Conservation (phyloP, 768 basidiomycete genomes). For the Hygrocybe coccinea region DNA sequence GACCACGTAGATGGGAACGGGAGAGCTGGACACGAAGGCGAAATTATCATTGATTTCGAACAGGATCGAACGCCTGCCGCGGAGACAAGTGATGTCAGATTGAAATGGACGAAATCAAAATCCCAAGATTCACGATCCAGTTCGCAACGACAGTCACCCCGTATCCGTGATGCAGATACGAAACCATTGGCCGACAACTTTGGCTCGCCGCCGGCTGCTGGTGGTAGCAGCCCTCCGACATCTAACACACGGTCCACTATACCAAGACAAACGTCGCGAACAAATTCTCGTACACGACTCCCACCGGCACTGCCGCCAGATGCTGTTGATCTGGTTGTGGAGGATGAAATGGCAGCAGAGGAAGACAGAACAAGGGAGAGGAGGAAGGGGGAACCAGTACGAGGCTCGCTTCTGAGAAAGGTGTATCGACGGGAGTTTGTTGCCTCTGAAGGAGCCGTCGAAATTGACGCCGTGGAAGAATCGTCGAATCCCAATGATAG, state of each 20-base stretch:
- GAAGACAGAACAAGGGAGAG: constrained; percentile 51
- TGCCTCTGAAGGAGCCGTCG: constrained; percentile 28
- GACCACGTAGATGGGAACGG: neutral
- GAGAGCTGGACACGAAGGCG: constrained; percentile 7
- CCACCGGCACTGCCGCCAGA: constrained; percentile 50
- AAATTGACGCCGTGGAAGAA: constrained; percentile 20
- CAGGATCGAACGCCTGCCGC: constrained; percentile 33
- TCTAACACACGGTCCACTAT: constrained; percentile 8
- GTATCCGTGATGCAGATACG: neutral
- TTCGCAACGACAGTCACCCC: neutral
- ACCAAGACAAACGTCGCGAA: constrained; percentile 27
- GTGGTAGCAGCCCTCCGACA: constrained; percentile 22
- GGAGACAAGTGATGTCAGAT: constrained; percentile 35
- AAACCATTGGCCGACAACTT: constrained; percentile 1
- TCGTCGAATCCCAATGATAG: constrained; percentile 11
- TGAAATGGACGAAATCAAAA: constrained; percentile 43
- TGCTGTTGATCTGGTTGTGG: constrained; percentile 86
- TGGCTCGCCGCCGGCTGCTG: constrained; percentile 23
- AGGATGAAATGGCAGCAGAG: constrained; percentile 53
- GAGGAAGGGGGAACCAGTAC: constrained; percentile 57
- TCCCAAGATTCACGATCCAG: constrained; percentile 12
- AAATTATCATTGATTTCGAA: constrained; percentile 46
- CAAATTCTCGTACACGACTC: constrained; percentile 23
- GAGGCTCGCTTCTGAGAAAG: constrained; percentile 41
- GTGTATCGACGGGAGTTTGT: constrained; percentile 51